Evolutionary conservation across 2,329 filamentous ascomycete species (phyloP), one percentile per base, ranked within the genome.

Genomic region (Cercospora sp.): DNA sequence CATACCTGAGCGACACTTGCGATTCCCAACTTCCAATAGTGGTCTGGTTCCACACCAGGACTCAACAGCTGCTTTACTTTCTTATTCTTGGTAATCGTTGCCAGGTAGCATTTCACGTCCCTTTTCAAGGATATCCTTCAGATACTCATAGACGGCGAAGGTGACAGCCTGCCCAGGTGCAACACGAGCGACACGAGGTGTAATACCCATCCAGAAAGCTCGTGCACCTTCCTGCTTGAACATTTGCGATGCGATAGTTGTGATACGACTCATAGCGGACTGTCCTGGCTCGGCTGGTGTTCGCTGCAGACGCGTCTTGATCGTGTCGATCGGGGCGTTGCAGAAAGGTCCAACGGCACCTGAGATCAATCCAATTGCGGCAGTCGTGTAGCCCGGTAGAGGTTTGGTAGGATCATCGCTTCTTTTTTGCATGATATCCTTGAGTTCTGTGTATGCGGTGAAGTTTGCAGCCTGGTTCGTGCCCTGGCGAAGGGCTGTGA

Each of bases 171-270:
- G 95, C 58, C 95, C 95, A 7, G 95, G 95, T 28, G 95, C 95
- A 64, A 99, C 95, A 77, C 95, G 89, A 93, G 98, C 98, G 74
- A 99, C 91, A 75, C 95, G 88, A 6, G 95, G 95, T 58, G 95
- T 99, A 81, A 99, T 99, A 76, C 95, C 95, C 87, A 98, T 98
- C 86, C 97, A 99, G 83, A 99, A 99, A 59, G 95, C 95, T 76
- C 93, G 90, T 74, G 94, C 85, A 40, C 95, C 95, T 82, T 99
- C 95, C 83, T 97, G 92, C 77, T 91, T 92, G 81, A 82, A 84
- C 82, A 85, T 85, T 51, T 82, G 80, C 61, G 78, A 81, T 62
- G 92, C 89, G 75, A 99, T 99, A 49, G 82, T 79, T 32, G 87
- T 85, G 74, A 99, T 97, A 69, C 95, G 86, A 67, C 87, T 86